These are phyloP conservation scores for Limnanthes douglasii DNA, from an alignment of 345 rosid genomes.

Conservation along the genomic window DNA sequence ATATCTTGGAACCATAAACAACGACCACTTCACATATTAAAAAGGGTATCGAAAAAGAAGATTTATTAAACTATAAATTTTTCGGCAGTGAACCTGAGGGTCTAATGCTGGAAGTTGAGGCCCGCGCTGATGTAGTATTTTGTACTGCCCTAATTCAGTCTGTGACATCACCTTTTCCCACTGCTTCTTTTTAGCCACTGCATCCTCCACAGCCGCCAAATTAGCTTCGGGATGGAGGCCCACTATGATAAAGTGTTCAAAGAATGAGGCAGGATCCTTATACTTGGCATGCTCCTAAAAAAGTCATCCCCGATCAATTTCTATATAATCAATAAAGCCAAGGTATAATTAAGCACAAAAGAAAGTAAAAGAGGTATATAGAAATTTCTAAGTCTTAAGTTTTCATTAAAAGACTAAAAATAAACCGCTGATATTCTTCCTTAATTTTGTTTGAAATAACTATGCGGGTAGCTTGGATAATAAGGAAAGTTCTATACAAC, in stretches of 20 bases:
- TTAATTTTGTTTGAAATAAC: too few species aligned
- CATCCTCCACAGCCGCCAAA: conserved; percentile 69
- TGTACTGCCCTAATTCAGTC: conserved; percentile 39
- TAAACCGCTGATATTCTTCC: too few species aligned
- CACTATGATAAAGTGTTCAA: conserved; percentile 76
- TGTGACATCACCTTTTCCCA: conserved; percentile 60
- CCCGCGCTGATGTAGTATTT: conserved; percentile 31
- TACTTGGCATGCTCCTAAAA: conserved; percentile 48
- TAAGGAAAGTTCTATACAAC: too few species aligned
- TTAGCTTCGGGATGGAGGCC: conserved; percentile 82
- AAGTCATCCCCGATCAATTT: conserved; percentile 5
- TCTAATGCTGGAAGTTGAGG: conserved; percentile 68
- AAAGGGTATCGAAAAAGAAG: too few species aligned
- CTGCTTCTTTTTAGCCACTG: conserved; percentile 64
- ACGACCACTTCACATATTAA: too few species aligned
- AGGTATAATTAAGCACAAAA: background rate
- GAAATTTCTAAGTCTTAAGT: background rate
- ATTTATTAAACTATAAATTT: too few species aligned
- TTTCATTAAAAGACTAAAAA: background rate
- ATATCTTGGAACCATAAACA: too few species aligned
- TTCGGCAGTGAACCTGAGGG: conserved; percentile 98
- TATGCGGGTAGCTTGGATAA: too few species aligned
- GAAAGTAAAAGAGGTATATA: background rate
- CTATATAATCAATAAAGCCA: background rate
- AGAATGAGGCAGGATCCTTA: conserved; percentile 64